Evolutionary conservation across 2,329 filamentous ascomycete species (phyloP).

Genomic region (Rhynchosporium secalis): DNA sequence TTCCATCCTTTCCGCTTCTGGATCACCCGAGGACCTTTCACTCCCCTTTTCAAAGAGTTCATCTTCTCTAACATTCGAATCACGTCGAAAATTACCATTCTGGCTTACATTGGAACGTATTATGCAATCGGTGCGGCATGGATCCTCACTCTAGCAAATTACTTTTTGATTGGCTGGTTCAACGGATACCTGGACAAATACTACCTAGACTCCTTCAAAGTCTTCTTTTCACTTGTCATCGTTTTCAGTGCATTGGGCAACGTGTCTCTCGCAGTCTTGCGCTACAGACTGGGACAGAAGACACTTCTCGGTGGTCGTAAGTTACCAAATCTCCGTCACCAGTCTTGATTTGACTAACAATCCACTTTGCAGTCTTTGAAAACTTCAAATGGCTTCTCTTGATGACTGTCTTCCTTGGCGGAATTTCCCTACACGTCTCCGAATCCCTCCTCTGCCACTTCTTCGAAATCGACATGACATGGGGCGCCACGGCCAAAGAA

Average conservation of each 20-base stretch:
- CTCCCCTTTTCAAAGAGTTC: slow-evolving; percentile 62
- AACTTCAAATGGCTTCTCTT: slow-evolving; percentile 56
- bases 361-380: slow-evolving; percentile 43
- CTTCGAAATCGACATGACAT: slow-evolving; percentile 46
- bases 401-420: slow-evolving; percentile 47
- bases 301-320: slow-evolving; percentile 37
- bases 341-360: background rate
- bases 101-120: slow-evolving; percentile 63
- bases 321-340: background rate
- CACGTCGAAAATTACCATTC: slow-evolving; percentile 69
- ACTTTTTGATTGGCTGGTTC: slow-evolving; percentile 71
- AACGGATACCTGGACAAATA: slow-evolving; percentile 66
- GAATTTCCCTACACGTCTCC: slow-evolving; percentile 45
- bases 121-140: slow-evolving; percentile 70
- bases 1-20: slow-evolving; percentile 68
- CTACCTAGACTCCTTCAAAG: slow-evolving; percentile 67
- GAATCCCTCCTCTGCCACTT: slow-evolving; percentile 46
- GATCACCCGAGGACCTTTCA: slow-evolving; percentile 64
- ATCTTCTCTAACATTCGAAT: slow-evolving; percentile 60
- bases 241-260: slow-evolving; percentile 58
- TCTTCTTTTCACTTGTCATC: slow-evolving; percentile 62
- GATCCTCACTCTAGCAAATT: slow-evolving; percentile 67
- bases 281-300: slow-evolving; percentile 29
- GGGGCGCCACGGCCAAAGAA: slow-evolving; percentile 62
- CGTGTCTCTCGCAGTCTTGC: slow-evolving; percentile 38